A percentile compares a stretch with the other conserved stretches of the same genome.
Evolutionary conservation across 768 basidiomycete species (phyloP).

Genomic region (Cubamyces lactineus): DNA sequence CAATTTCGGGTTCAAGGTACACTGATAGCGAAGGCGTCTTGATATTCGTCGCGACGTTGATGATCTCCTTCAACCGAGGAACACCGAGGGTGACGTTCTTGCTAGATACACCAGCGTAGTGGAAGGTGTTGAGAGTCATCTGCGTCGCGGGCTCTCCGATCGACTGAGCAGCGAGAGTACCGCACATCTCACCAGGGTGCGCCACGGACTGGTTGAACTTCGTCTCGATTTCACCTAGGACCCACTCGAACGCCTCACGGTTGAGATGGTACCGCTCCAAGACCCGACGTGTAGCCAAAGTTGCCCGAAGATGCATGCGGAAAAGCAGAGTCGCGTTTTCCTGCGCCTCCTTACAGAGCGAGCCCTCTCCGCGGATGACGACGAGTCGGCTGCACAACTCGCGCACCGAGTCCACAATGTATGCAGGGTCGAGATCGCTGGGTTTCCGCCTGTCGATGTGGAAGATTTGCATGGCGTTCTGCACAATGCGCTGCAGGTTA

Average conservation of each 20-base stretch:
- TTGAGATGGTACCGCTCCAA: constrained; percentile 88
- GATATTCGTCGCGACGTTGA: constrained; percentile 98
- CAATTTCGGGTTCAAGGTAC: constrained; percentile 76
- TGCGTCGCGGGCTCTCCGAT: constrained; percentile 99
- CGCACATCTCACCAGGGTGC: constrained; percentile 99
- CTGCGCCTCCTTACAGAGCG: constrained; percentile 76
- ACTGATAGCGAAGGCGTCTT: constrained; percentile 97
- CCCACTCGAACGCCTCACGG: constrained; percentile 97
- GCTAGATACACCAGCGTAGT: constrained; percentile 99
- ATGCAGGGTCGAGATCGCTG: constrained; percentile 85
- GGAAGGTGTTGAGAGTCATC: constrained; percentile 99
- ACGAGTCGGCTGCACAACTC: constrained; percentile 77
- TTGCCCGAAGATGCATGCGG: constrained; percentile 90
- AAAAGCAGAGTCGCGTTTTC: constrained; percentile 89
- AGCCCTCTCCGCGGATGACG: constrained; percentile 86
- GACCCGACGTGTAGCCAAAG: constrained; percentile 84
- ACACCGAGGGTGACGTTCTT: constrained; percentile 99
- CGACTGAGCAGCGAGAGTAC: constrained; percentile 95
- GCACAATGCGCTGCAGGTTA: constrained; percentile 92
- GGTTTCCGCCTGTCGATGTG: constrained; percentile 94
- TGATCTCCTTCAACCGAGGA: constrained; percentile 97
- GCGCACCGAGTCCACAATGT: constrained; percentile 80
- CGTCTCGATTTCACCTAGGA: constrained; percentile 89
- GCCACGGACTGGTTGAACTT: constrained; percentile 94
- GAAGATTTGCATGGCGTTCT: constrained; percentile 96